Percentiles rank a stretch among this genome's conserved stretches.
Conservation (phyloP, 345 rosid genomes). For the Erysimum cheiranthoides region DNA sequence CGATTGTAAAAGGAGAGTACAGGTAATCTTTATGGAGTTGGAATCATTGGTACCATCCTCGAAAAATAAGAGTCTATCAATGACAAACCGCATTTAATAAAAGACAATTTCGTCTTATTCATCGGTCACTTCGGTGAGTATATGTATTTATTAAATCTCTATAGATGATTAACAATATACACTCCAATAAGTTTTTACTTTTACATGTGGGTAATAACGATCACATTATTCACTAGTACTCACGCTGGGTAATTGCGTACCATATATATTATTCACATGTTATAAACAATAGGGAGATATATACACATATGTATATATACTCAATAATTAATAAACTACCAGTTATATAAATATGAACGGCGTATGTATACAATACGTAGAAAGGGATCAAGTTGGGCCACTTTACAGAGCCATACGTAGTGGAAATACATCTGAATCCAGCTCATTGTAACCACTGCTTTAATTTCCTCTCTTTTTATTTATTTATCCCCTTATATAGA, state of each 20-base stretch:
- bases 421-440: slow-evolving; percentile 48
- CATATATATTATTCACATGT: not conserved
- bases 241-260: slow-evolving; percentile 1
- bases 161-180: not conserved
- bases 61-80: slow-evolving; percentile 18
- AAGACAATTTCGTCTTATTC: not conserved
- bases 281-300: not conserved
- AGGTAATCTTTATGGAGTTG: slow-evolving; percentile 23
- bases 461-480: slow-evolving; percentile 18
- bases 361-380: slow-evolving; percentile 37
- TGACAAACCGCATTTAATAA: slow-evolving; percentile 29
- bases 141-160: not conserved
- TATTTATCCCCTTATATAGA: slow-evolving; percentile 18
- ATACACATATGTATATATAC: not conserved
- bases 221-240: not conserved
- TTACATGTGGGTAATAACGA: not conserved
- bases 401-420: slow-evolving; percentile 50
- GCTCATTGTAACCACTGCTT: slow-evolving; percentile 52
- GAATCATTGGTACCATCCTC: slow-evolving; percentile 41
- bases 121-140: slow-evolving; percentile 19
- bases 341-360: not conserved
- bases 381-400: slow-evolving; percentile 43
- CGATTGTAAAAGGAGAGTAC: slow-evolving; percentile 16
- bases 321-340: not conserved
- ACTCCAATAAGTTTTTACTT: not conserved